Base-by-base conservation (phyloP, 352 stramenopile genomes). In the Pythium sp. region DNA sequence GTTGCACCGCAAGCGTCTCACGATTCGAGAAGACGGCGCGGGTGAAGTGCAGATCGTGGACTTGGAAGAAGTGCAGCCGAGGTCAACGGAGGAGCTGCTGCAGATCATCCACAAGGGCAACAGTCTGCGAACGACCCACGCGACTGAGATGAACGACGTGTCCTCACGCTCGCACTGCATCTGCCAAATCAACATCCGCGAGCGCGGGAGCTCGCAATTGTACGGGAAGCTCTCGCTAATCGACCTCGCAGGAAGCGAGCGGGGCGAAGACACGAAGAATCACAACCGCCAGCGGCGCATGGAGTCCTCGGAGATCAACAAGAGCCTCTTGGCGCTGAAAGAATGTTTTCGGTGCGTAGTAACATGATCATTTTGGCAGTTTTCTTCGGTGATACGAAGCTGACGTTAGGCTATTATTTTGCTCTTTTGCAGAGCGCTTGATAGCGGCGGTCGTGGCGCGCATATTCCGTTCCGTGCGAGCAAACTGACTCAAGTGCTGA, bases 251-350 rank as follows among this genome's bases (percentile, higher is more conserved):
- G 97, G 97, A 15, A 98, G 92, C 68, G 97, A 99, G 71, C 86
- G 97, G 49, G 97, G 95, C 12, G 91, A 97, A 67, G 97, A 99
- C 75, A 99, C 95, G 8, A 95, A 91, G 61, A 97, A 97, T 66
- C 87, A 95, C 66, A 97, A 97, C 66, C 81, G 88, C 8, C 91
- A 97, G 58, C 97, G 94, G 14, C 82, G 97, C 30, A 88, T 99
- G 79, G 97, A 99, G 73, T 97, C 95, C 20, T 96, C 97, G 5
- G 97, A 99, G 75, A 99, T 99, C 67, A 99, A 99, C 74, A 99
- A 97, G 62, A 98, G 91, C 46, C 75, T 99, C 22, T 69, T 99
- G 32, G 96, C 97, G 8, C 72, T 99, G 32, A 99, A 99, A 72
- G 97, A 99, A 70, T 98, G 97, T 22, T 98, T 99, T 71, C 83